A percentile compares a stretch with the other conserved stretches of the same genome.
phyloP scores from a whole-genome alignment of 1,284 basidiomycete genomes.

The Apiotrichum siamense region DNA sequence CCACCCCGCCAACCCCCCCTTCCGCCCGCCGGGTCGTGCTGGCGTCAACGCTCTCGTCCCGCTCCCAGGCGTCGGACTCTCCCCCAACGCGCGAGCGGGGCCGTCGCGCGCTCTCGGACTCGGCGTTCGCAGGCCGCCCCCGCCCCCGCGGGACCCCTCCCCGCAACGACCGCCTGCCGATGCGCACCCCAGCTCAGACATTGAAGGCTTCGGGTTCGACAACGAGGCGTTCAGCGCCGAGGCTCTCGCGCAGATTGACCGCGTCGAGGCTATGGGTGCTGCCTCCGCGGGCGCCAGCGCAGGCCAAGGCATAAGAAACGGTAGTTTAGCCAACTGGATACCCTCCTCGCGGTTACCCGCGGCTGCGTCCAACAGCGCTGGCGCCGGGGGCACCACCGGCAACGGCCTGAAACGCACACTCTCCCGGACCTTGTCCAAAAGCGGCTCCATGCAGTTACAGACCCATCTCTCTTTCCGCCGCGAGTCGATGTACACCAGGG shows the following conservation, averaged over 20 bases:
- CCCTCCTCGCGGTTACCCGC: background rate
- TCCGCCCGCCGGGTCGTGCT: background rate
- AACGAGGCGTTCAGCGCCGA: constrained; percentile 18
- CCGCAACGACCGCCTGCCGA: background rate
- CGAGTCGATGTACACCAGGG: constrained; percentile 36
- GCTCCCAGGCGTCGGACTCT: background rate
- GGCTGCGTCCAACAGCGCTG: too few species aligned
- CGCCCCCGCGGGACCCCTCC: too few species aligned
- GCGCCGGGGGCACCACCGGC: too few species aligned
- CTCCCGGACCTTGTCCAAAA: constrained; percentile 8
- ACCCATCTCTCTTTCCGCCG: constrained; percentile 42
- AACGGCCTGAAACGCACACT: background rate
- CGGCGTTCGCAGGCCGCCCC: too few species aligned
- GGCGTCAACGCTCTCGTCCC: background rate
- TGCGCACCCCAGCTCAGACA: constrained; percentile 16
- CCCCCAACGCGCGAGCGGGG: background rate
- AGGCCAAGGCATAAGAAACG: too few species aligned
- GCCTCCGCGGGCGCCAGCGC: too few species aligned
- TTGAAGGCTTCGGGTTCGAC: too few species aligned
- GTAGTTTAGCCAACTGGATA: too few species aligned
- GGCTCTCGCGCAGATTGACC: constrained; percentile 20
- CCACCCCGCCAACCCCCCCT: constrained; percentile 5
- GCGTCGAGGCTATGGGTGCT: background rate
- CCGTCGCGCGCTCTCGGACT: constrained; percentile 4
- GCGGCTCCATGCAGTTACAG: constrained; percentile 26